phyloP scores from a whole-genome alignment of 106 monocot genomes.

The Triglochin maritima region DNA sequence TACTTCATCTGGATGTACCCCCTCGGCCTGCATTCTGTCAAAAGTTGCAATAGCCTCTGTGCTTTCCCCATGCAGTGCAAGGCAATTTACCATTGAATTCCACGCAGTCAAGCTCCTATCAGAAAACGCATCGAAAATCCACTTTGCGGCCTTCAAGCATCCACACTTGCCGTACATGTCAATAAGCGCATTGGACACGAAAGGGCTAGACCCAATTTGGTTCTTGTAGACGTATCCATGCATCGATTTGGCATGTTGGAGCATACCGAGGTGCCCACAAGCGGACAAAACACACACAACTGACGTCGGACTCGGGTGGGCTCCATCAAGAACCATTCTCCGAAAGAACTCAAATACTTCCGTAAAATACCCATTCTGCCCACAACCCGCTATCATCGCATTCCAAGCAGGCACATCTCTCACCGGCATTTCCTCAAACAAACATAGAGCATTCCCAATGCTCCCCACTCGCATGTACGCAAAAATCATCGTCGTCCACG shows the following conservation, averaged over 20 bases:
- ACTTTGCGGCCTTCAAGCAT: conserved; percentile 43
- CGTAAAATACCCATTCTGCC: conserved; percentile 74
- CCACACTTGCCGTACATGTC: conserved; percentile 99
- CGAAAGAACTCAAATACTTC: conserved; percentile 41
- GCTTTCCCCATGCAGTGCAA: conserved; percentile 67
- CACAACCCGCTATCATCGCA: conserved; percentile 54
- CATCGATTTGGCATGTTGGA: conserved; percentile 49
- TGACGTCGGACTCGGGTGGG: conserved; percentile 49
- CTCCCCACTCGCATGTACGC: conserved; percentile 49
- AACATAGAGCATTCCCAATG: conserved; percentile 45
- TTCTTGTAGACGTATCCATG: conserved; percentile 51
- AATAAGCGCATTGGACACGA: conserved; percentile 60
- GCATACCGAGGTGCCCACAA: conserved; percentile 75
- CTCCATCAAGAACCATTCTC: conserved; percentile 38
- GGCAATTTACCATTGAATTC: conserved; percentile 95
- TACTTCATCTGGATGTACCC: conserved; percentile 50
- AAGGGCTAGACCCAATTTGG: conserved; percentile 19
- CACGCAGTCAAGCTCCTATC: conserved; percentile 52
- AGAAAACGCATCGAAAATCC: conserved; percentile 31
- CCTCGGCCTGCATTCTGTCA: conserved; percentile 31
- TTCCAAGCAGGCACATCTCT: conserved; percentile 85
- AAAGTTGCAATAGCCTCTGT: conserved; percentile 37
- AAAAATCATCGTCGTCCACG: conserved; percentile 73
- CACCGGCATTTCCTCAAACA: conserved; percentile 84
- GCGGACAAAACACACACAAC: conserved; percentile 59